phyloP scores from a whole-genome alignment of 345 rosid genomes.

The Erodium maritimum region DNA sequence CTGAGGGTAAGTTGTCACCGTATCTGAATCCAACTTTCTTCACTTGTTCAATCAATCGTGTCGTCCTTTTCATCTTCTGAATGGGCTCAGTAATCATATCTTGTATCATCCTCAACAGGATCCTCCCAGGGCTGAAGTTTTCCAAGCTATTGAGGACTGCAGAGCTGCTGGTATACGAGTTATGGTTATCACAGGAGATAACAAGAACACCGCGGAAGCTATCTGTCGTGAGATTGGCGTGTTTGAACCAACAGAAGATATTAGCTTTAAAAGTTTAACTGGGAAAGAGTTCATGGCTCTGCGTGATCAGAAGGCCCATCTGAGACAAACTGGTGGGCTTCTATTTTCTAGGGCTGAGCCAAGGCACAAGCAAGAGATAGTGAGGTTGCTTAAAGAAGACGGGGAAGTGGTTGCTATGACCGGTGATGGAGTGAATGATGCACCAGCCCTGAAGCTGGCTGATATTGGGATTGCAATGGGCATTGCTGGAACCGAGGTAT shows the following conservation, averaged over 20 bases:
- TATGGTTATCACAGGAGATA: slow-evolving; percentile 95
- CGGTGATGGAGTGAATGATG: slow-evolving; percentile 99
- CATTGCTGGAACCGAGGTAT: slow-evolving; percentile 90
- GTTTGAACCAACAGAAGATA: slow-evolving; percentile 55
- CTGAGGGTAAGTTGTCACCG: slow-evolving; percentile 47
- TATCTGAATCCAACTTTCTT: not conserved
- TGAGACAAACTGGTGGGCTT: slow-evolving; percentile 68
- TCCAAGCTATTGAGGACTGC: slow-evolving; percentile 92
- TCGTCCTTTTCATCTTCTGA: not conserved
- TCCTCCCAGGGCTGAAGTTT: slow-evolving; percentile 93
- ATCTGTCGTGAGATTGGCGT: slow-evolving; percentile 90
- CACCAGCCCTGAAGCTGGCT: slow-evolving; percentile 93
- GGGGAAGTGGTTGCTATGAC: slow-evolving; percentile 99
- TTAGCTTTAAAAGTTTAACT: slow-evolving; percentile 58
- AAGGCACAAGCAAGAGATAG: slow-evolving; percentile 94
- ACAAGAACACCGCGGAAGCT: slow-evolving; percentile 91
- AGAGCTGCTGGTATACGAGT: slow-evolving; percentile 93
- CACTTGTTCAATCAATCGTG: not conserved
- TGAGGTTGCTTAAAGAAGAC: slow-evolving; percentile 86
- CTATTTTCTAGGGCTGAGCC: slow-evolving; percentile 97
- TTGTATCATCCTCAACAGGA: slow-evolving; percentile 40
- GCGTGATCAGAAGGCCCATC: slow-evolving; percentile 39
- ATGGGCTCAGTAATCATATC: not conserved
- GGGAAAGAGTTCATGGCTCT: slow-evolving; percentile 69
- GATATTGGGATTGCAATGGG: slow-evolving; percentile 98